Conservation (phyloP, 2,329 filamentous ascomycete species). For the Ophiobolus disseminans region DNA sequence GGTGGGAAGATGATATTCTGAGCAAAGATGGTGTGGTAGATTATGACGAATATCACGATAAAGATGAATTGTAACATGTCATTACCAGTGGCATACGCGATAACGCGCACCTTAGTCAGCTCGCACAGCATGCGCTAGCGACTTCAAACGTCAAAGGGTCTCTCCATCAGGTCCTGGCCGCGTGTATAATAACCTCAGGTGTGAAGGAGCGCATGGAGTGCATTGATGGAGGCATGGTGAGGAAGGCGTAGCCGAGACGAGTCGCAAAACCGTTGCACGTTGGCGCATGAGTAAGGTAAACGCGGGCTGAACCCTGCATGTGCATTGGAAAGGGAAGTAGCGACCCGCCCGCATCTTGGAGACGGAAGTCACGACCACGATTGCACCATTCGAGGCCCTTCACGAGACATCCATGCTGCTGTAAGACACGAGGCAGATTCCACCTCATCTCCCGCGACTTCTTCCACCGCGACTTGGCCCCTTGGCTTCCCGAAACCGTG, state of each 20-base stretch:
- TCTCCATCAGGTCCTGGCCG: too few relatives aligned
- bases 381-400: too few relatives aligned
- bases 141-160: conserved; percentile 1
- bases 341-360: neutral
- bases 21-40: too few relatives aligned
- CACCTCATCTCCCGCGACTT: neutral
- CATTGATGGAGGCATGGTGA: neutral
- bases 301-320: conserved; percentile 13
- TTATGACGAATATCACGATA: too few relatives aligned
- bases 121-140: conserved; percentile 16
- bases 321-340: neutral
- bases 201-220: neutral
- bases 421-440: neutral
- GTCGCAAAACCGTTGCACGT: conserved; percentile 2
- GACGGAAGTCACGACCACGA: neutral
- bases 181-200: conserved; percentile 5
- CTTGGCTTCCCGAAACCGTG: conserved; percentile 23
- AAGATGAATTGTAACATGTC: neutral
- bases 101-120: conserved; percentile 7
- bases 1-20: too few relatives aligned
- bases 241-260: conserved; percentile 5
- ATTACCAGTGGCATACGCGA: neutral
- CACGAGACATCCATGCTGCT: neutral
- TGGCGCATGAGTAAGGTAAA: conserved; percentile 5
- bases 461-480: conserved; percentile 4